Percentiles rank a stretch among this genome's conserved stretches.
phyloP scores from a whole-genome alignment of 192 early-diverging fungal species.

The Coemansia sp. region DNA sequence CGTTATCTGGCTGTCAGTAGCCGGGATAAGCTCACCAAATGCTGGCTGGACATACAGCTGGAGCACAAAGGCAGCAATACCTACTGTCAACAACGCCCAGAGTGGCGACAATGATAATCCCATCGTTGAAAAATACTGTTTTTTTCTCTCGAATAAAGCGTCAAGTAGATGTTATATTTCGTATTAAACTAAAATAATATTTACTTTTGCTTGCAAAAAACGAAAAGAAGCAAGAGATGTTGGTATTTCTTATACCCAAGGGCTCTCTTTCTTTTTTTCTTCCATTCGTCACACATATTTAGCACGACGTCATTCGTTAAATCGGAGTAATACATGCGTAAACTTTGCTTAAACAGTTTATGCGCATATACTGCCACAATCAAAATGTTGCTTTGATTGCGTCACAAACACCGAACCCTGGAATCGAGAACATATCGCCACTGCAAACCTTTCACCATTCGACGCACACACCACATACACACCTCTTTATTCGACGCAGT shows the following conservation, averaged over 20 bases:
- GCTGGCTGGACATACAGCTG: background rate
- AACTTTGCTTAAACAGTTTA: background rate
- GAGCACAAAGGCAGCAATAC: background rate
- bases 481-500: too few species aligned
- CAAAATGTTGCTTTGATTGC: background rate
- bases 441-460: too few species aligned
- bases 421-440: too few species aligned
- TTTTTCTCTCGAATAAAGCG: background rate
- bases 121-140: background rate
- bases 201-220: background rate
- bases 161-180: background rate
- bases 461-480: too few species aligned
- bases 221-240: too few species aligned
- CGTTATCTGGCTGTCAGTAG: constrained; percentile 16
- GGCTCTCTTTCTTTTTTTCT: too few species aligned
- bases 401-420: background rate
- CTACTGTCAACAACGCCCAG: background rate
- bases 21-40: constrained; percentile 18
- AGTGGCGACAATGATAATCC: background rate
- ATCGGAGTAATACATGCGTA: too few species aligned
- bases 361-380: background rate
- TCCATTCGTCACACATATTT: background rate
- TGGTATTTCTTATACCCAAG: too few species aligned
- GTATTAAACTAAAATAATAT: background rate
- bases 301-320: too few species aligned